Percentiles rank a stretch among this genome's conserved stretches.
Evolutionary conservation across 495 filamentous ascomycete genomes (phyloP).

Genomic region (Penicillium lagena): DNA sequence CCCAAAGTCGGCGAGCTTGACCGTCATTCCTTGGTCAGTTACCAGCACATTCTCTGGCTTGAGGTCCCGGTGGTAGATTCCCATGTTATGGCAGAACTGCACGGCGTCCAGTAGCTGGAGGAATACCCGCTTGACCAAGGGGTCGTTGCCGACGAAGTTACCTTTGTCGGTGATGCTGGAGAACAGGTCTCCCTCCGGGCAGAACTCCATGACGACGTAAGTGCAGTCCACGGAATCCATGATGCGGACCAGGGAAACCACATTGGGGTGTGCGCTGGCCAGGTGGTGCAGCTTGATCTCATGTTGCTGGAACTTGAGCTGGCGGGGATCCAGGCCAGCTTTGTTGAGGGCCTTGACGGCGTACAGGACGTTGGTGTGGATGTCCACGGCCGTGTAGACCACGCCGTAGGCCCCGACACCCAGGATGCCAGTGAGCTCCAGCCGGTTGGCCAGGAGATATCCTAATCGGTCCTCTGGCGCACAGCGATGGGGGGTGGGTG

Average conservation of each 20-base stretch:
- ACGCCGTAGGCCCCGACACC: conserved; percentile 95
- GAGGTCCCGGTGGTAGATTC: conserved; percentile 95
- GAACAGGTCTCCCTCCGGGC: conserved; percentile 95
- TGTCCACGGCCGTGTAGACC: conserved; percentile 89
- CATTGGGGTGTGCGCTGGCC: conserved; percentile 83
- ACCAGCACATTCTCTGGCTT: conserved; percentile 99
- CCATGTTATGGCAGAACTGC: conserved; percentile 83
- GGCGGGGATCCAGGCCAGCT: conserved; percentile 76
- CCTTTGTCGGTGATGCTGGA: conserved; percentile 93
- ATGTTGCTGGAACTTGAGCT: conserved; percentile 82
- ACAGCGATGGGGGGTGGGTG: conserved; percentile 44
- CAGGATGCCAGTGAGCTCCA: conserved; percentile 78
- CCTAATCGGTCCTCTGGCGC: conserved; percentile 82
- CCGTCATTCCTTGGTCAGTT: conserved; percentile 75
- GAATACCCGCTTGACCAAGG: conserved; percentile 78
- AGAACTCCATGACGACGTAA: conserved; percentile 95
- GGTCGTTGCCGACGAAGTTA: conserved; percentile 88
- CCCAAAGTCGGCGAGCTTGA: conserved; percentile 97
- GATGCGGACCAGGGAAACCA: conserved; percentile 91
- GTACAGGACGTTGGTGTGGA: conserved; percentile 73
- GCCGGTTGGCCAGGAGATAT: conserved; percentile 70
- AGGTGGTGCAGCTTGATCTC: conserved; percentile 89
- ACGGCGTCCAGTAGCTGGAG: conserved; percentile 98
- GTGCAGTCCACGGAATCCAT: conserved; percentile 90
- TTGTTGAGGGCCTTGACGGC: conserved; percentile 98